phyloP scores from a whole-genome alignment of 345 rosid species.

The Gossypium australe region DNA sequence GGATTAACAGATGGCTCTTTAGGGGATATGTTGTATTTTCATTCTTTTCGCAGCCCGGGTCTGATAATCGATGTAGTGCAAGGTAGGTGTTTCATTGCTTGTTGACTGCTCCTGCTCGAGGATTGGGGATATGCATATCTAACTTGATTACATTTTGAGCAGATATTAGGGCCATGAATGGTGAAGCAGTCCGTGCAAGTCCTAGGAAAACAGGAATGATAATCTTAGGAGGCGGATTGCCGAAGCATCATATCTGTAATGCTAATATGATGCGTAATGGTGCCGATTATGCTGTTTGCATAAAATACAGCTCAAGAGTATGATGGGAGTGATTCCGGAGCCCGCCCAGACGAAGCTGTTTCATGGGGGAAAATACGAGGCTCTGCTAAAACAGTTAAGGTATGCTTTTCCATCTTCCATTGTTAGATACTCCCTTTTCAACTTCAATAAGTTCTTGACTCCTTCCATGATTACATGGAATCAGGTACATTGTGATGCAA shows the following conservation, averaged over 20 bases:
- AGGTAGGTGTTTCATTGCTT: not conserved
- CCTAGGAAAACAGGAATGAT: slow-evolving; percentile 51
- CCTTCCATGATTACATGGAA: slow-evolving; percentile 1
- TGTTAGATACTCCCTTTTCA: not conserved
- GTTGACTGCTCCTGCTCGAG: slow-evolving; percentile 26
- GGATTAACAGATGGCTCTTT: slow-evolving; percentile 93
- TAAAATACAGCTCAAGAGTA: slow-evolving; percentile 89
- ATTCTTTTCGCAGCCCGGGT: slow-evolving; percentile 34
- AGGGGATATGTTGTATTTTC: slow-evolving; percentile 94
- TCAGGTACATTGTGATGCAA: slow-evolving; percentile 94
- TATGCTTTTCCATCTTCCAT: slow-evolving; percentile 11
- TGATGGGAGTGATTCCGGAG: slow-evolving; percentile 98
- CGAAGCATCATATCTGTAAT: slow-evolving; percentile 95
- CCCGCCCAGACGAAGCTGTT: slow-evolving; percentile 90
- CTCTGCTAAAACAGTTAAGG: slow-evolving; percentile 87
- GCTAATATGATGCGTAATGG: slow-evolving; percentile 61
- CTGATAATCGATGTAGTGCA: slow-evolving; percentile 16
- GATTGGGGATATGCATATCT: slow-evolving; percentile 7
- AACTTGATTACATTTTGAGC: slow-evolving; percentile 22
- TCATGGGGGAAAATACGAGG: slow-evolving; percentile 92
- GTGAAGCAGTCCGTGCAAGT: slow-evolving; percentile 17
- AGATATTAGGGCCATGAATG: slow-evolving; percentile 15
- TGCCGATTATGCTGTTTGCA: slow-evolving; percentile 41
- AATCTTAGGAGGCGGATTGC: slow-evolving; percentile 88
- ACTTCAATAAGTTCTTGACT: not conserved